phyloP scores from a whole-genome alignment of 2,329 filamentous ascomycete genomes.

The Aspergillus hiratsukae region DNA sequence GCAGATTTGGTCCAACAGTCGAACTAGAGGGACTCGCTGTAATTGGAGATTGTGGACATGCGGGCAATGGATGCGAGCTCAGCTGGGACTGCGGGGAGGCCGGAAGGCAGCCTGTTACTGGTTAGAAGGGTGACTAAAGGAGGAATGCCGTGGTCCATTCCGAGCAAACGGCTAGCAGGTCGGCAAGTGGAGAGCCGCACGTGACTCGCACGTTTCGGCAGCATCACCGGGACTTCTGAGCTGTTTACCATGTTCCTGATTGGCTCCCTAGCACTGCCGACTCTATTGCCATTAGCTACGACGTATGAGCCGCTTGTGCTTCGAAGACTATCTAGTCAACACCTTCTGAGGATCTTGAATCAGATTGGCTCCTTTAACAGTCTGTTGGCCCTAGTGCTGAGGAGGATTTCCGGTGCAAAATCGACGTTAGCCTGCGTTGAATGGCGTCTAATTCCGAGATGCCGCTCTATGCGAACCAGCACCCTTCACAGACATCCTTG shows the following conservation, averaged over 20 bases:
- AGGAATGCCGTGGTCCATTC: slow-evolving; percentile 25
- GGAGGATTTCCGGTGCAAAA: background rate
- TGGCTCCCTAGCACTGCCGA: slow-evolving; percentile 5
- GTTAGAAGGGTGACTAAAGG: background rate
- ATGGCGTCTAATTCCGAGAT: background rate
- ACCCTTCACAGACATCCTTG: background rate
- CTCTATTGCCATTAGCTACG: slow-evolving; percentile 1
- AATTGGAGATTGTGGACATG: background rate
- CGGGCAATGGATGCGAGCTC: slow-evolving; percentile 3
- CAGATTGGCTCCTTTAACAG: background rate
- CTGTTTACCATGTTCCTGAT: background rate
- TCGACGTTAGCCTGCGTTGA: background rate
- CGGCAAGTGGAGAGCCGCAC: slow-evolving; percentile 30
- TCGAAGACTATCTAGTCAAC: background rate
- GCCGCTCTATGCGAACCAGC: background rate
- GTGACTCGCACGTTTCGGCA: slow-evolving; percentile 20
- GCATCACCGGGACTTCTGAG: slow-evolving; percentile 20
- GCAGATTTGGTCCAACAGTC: slow-evolving; percentile 3
- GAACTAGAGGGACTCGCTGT: background rate
- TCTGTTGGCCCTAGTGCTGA: background rate
- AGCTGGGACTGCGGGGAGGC: slow-evolving; percentile 7
- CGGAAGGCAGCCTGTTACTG: background rate
- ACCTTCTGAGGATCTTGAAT: background rate
- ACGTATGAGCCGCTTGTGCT: background rate
- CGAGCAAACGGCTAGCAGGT: slow-evolving; percentile 22